Percentiles rank a stretch among this genome's conserved stretches.
phyloP scores from a whole-genome alignment of 306 rosid genomes.

The Ormosia semicastrata region DNA sequence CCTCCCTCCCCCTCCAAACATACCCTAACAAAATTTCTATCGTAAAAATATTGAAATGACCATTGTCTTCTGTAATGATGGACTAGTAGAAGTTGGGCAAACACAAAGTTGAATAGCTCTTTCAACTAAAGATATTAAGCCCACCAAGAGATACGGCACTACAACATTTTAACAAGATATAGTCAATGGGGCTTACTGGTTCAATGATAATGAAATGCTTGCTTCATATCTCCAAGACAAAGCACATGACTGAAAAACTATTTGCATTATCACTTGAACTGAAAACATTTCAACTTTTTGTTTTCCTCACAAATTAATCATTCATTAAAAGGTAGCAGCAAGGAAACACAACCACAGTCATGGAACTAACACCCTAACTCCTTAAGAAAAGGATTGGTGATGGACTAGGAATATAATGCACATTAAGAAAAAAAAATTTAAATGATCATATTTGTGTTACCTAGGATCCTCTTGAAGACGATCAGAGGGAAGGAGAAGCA shows the following conservation, averaged over 20 bases:
- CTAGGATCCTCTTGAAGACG: conserved; percentile 99
- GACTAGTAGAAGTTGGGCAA: neutral
- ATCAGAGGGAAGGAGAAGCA: conserved; percentile 96
- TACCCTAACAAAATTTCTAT: neutral
- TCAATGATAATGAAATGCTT: too few species aligned
- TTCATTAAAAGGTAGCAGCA: too few species aligned
- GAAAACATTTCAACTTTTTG: too few species aligned
- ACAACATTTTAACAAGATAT: neutral
- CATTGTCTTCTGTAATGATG: neutral
- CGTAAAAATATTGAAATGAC: neutral
- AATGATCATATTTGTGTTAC: conserved; percentile 49
- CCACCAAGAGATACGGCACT: neutral
- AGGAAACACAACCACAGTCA: too few species aligned
- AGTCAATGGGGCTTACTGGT: neutral
- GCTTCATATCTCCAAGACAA: too few species aligned
- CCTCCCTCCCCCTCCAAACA: neutral
- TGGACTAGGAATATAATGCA: neutral
- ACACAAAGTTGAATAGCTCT: neutral
- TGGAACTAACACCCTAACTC: neutral
- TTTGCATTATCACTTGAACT: too few species aligned
- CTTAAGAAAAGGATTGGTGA: neutral
- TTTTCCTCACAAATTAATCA: too few species aligned
- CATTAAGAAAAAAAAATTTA: neutral
- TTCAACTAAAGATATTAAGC: neutral
- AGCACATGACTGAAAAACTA: too few species aligned